A percentile compares a stretch with the other conserved stretches of the same genome.
phyloP scores from a whole-genome alignment of 192 early-diverging fungal genomes.

The Gorgonomyces haynaldii region DNA sequence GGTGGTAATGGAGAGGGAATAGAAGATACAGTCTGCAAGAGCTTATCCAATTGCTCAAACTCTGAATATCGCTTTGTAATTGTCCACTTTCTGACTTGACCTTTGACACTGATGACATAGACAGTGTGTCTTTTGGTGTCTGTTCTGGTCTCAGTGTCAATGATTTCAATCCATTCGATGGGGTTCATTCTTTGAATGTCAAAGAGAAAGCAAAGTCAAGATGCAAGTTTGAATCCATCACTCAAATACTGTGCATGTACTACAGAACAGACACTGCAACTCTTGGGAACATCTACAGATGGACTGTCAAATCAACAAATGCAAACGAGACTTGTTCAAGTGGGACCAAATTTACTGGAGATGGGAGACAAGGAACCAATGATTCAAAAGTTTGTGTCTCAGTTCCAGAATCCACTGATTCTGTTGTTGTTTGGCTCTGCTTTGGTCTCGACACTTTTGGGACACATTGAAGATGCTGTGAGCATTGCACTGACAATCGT shows the following conservation, averaged over 20 bases:
- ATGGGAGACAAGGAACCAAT: slow-evolving; percentile 54
- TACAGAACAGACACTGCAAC: too few relatives aligned
- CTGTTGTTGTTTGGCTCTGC: slow-evolving; percentile 65
- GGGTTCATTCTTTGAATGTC: too few relatives aligned
- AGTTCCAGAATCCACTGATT: slow-evolving; percentile 79
- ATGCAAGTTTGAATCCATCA: too few relatives aligned
- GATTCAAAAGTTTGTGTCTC: slow-evolving; percentile 65
- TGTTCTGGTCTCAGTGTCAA: too few relatives aligned
- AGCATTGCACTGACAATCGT: slow-evolving; percentile 69
- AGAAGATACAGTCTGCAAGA: background rate
- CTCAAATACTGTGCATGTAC: too few relatives aligned
- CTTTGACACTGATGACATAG: slow-evolving; percentile 4
- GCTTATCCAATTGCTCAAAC: slow-evolving; percentile 3
- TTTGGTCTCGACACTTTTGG: slow-evolving; percentile 56
- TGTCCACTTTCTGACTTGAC: slow-evolving; percentile 1
- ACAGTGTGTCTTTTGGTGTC: background rate
- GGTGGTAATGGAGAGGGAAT: background rate
- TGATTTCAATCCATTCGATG: slow-evolving; percentile 23
- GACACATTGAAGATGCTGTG: slow-evolving; percentile 72
- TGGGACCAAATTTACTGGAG: slow-evolving; percentile 60
- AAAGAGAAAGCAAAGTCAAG: too few relatives aligned
- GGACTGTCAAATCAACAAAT: background rate
- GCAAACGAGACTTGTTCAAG: background rate
- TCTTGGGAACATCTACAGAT: background rate
- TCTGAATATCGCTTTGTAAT: slow-evolving; percentile 4